A percentile compares a stretch with the other conserved stretches of the same genome.
Conservation (phyloP, 75 land plant species). For the Pinus tabuliformis region DNA sequence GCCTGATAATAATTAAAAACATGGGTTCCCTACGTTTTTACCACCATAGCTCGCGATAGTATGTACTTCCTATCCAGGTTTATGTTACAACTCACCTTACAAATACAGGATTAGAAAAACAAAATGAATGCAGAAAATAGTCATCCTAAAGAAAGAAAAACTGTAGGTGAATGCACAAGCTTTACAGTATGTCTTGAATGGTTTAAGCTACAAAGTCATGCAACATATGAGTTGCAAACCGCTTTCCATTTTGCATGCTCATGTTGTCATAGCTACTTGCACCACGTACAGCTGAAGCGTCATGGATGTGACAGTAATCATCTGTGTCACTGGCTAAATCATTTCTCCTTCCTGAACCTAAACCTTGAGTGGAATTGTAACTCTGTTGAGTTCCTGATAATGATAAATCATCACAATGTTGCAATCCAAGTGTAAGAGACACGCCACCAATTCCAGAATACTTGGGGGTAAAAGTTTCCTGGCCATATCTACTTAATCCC, state of each 20-base stretch:
- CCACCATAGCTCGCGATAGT: no score
- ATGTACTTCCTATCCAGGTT: no score
- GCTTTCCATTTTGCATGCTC: background rate
- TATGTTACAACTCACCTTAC: no score
- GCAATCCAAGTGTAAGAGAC: conserved; percentile 69
- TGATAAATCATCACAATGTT: conserved; percentile 41
- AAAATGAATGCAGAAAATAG: no score
- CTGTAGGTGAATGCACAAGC: no score
- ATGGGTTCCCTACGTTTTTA: no score
- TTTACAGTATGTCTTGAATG: background rate
- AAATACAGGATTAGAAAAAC: no score
- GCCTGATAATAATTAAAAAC: no score
- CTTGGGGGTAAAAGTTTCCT: conserved; percentile 17
- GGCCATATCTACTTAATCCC: conserved; percentile 36
- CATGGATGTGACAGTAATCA: conserved; percentile 1
- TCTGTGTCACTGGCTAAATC: background rate
- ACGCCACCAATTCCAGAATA: conserved; percentile 40
- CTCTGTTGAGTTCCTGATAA: background rate
- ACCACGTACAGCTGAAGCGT: background rate
- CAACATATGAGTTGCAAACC: background rate
- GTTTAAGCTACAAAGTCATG: conserved; percentile 10
- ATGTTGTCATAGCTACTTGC: background rate
- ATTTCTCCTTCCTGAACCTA: background rate
- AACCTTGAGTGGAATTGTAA: background rate
- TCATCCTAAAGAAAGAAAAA: no score